Evolutionary conservation across 2,329 filamentous ascomycete genomes (phyloP).

Genomic region (Harringtonia lauricola): DNA sequence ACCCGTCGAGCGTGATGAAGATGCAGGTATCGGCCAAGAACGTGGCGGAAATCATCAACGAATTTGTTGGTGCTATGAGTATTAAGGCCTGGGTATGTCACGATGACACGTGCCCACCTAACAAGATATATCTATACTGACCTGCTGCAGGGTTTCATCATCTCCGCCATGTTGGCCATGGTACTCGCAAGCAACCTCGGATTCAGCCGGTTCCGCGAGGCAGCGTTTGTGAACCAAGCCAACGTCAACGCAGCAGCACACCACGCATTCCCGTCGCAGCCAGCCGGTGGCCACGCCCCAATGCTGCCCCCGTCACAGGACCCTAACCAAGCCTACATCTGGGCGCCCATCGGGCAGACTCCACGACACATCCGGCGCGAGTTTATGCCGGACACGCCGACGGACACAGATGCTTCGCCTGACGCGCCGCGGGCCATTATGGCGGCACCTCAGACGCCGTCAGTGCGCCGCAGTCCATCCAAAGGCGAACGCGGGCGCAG

Average conservation of each 20-base stretch:
- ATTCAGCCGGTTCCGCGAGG: constrained; percentile 25
- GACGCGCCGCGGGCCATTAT: constrained; percentile 28
- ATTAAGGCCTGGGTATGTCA: constrained; percentile 58
- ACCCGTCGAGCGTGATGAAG: constrained; percentile 65
- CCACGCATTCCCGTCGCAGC: constrained; percentile 16
- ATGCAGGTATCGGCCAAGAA: constrained; percentile 77
- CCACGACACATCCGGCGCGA: constrained; percentile 33
- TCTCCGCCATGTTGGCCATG: constrained; percentile 34
- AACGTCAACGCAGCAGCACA: constrained; percentile 7
- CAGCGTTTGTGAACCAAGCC: constrained; percentile 11
- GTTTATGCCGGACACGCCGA: constrained; percentile 29
- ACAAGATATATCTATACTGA: too few species aligned
- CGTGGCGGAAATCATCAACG: constrained; percentile 86
- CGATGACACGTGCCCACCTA: too few species aligned
- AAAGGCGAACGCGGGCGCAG: constrained; percentile 39
- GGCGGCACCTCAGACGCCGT: constrained; percentile 34
- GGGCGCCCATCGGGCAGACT: constrained; percentile 36
- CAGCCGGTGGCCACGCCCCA: constrained; percentile 10
- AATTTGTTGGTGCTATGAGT: constrained; percentile 82
- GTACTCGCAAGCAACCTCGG: constrained; percentile 40
- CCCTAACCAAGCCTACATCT: constrained; percentile 33
- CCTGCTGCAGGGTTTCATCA: constrained; percentile 43
- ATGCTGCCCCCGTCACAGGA: constrained; percentile 18
- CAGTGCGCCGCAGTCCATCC: constrained; percentile 32
- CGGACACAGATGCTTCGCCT: constrained; percentile 41